Evolutionary conservation across 1,284 basidiomycete genomes (phyloP).

Genomic region (Microbotryomycetes sp.): DNA sequence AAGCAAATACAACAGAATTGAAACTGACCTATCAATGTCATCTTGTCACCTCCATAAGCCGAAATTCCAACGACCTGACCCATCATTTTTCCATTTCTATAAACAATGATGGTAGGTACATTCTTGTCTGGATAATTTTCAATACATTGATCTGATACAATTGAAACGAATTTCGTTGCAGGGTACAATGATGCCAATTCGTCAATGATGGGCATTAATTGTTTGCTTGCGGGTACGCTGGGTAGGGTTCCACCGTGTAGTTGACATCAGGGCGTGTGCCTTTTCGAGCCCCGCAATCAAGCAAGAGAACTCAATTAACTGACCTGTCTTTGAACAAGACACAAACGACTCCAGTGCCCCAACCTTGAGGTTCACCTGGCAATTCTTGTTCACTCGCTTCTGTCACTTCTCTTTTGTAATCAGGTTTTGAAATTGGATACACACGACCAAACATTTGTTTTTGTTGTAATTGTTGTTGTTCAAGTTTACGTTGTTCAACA

Average conservation of each 20-base stretch:
- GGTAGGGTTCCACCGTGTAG: too few relatives aligned
- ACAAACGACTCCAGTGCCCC: conserved; percentile 77
- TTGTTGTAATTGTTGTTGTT: conserved; percentile 58
- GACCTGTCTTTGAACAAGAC: conserved; percentile 85
- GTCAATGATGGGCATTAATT: conserved; percentile 63
- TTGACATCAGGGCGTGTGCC: not conserved
- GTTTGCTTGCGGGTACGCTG: conserved; percentile 72
- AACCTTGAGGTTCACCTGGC: conserved; percentile 57
- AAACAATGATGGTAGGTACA: conserved; percentile 85
- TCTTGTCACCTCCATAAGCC: conserved; percentile 57
- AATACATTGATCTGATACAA: conserved; percentile 92
- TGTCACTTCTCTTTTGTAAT: conserved; percentile 91
- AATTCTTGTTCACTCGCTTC: conserved; percentile 74
- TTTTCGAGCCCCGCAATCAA: not conserved
- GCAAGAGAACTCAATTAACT: conserved; percentile 32
- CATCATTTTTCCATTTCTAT: conserved; percentile 80
- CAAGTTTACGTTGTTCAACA: conserved; percentile 58
- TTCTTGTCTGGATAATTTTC: conserved; percentile 88
- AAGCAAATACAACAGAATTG: not conserved
- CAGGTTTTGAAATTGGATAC: conserved; percentile 79
- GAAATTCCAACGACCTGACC: conserved; percentile 77
- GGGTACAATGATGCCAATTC: conserved; percentile 74
- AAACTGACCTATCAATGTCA: conserved; percentile 66
- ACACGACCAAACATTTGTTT: conserved; percentile 74
- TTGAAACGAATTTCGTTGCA: conserved; percentile 90